These are phyloP conservation scores for Linum tenue DNA, from an alignment of 345 rosid species.

Conservation along the genomic window DNA sequence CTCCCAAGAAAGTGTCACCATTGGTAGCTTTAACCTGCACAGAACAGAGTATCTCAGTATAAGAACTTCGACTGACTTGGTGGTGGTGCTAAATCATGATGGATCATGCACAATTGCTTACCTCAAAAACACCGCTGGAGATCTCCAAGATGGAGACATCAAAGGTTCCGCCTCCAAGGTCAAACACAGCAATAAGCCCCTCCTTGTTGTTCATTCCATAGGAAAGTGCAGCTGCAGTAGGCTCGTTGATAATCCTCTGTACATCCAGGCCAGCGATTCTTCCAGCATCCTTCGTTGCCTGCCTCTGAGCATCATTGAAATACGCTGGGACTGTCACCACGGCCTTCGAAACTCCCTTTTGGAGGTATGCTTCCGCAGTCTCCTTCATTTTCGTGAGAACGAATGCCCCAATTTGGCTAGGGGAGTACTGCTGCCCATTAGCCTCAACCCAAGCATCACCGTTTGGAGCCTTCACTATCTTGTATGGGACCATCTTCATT, in stretches of 20 bases:
- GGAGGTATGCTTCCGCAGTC: conserved; percentile 79
- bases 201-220: conserved; percentile 91
- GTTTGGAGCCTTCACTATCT: conserved; percentile 77
- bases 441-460: conserved; percentile 97
- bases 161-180: conserved; percentile 90
- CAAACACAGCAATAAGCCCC: conserved; percentile 86
- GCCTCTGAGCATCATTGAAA: conserved; percentile 93
- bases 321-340: conserved; percentile 90
- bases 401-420: conserved; percentile 82
- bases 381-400: conserved; percentile 83
- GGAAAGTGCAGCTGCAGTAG: conserved; percentile 91
- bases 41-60: not conserved
- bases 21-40: conserved; percentile 88
- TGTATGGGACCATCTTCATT: conserved; percentile 83
- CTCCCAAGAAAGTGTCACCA: conserved; percentile 94
- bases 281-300: conserved; percentile 96
- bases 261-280: conserved; percentile 86
- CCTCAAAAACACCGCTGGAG: conserved; percentile 95
- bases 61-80: not conserved
- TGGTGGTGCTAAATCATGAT: not conserved
- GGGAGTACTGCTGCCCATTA: conserved; percentile 74
- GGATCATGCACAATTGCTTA: not conserved
- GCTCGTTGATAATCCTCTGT: conserved; percentile 82
- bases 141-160: conserved; percentile 85
- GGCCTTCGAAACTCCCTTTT: conserved; percentile 59